phyloP scores from a whole-genome alignment of 1,284 basidiomycete genomes.

The Puccinia novopanici region DNA sequence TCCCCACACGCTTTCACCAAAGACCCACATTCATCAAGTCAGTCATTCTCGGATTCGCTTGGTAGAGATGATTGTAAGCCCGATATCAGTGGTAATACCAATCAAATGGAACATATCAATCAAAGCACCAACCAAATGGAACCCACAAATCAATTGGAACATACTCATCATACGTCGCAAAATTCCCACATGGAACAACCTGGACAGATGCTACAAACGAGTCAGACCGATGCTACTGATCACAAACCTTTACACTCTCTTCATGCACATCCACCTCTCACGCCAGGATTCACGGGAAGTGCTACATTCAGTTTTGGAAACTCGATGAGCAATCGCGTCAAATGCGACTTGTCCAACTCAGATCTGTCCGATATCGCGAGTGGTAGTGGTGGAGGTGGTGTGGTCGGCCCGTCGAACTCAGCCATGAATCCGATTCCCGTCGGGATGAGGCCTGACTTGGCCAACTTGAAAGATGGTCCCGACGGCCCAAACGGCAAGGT shows the following conservation, averaged over 20 bases:
- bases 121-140: not conserved
- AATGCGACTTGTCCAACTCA: constrained; percentile 4
- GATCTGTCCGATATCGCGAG: not conserved
- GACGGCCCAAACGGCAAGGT: constrained; percentile 51
- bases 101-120: constrained; percentile 7
- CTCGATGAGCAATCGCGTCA: constrained; percentile 3
- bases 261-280: constrained; percentile 4
- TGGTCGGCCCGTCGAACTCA: not conserved
- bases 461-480: constrained; percentile 46
- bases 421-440: constrained; percentile 18
- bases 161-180: not conserved
- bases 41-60: constrained; percentile 6
- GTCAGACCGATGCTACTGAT: not conserved
- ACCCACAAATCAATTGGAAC: not conserved
- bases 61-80: constrained; percentile 14
- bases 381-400: no score
- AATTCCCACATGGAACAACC: not conserved
- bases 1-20: not conserved
- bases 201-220: not conserved
- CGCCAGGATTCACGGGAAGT: constrained; percentile 34
- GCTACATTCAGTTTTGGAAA: constrained; percentile 46
- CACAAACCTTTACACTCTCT: constrained; percentile 20
- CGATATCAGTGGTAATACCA: not conserved
- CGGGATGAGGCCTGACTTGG: constrained; percentile 33
- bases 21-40: not conserved